phyloP scores from a whole-genome alignment of 768 basidiomycete genomes.

The Clavulina sp. region DNA sequence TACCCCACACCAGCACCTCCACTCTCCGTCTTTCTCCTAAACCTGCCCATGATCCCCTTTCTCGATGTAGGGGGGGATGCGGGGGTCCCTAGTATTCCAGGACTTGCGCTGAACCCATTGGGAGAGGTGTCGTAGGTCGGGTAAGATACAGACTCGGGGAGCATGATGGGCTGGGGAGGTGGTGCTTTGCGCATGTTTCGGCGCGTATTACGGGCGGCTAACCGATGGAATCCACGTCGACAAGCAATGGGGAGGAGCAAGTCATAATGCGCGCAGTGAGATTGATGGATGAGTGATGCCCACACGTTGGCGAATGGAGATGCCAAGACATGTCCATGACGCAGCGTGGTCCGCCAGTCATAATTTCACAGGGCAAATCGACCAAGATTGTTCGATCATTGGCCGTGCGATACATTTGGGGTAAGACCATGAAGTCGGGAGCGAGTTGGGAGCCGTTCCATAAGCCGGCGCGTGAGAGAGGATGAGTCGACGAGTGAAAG shows the following conservation, averaged over 20 bases:
- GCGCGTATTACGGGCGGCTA: conserved; percentile 8
- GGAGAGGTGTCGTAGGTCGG: neutral
- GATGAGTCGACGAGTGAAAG: no score
- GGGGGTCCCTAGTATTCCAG: neutral
- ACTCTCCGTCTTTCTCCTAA: conserved; percentile 49
- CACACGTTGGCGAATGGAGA: neutral
- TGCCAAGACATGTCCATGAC: no score
- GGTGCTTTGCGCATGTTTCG: conserved; percentile 21
- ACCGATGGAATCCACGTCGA: conserved; percentile 29
- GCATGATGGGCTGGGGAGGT: conserved; percentile 70
- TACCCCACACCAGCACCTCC: no score
- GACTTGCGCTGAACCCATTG: neutral
- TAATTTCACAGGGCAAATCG: no score
- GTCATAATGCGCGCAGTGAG: no score
- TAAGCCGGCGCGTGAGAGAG: no score
- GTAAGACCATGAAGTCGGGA: no score
- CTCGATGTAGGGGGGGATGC: conserved; percentile 31
- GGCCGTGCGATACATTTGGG: no score
- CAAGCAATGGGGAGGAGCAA: no score
- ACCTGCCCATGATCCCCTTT: conserved; percentile 74
- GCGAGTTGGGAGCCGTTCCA: no score
- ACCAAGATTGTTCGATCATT: no score
- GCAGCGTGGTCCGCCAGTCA: no score
- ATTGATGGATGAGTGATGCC: neutral
- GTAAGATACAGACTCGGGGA: conserved; percentile 30